phyloP scores from a whole-genome alignment of 768 basidiomycete species.

The Amanita thiersii region DNA sequence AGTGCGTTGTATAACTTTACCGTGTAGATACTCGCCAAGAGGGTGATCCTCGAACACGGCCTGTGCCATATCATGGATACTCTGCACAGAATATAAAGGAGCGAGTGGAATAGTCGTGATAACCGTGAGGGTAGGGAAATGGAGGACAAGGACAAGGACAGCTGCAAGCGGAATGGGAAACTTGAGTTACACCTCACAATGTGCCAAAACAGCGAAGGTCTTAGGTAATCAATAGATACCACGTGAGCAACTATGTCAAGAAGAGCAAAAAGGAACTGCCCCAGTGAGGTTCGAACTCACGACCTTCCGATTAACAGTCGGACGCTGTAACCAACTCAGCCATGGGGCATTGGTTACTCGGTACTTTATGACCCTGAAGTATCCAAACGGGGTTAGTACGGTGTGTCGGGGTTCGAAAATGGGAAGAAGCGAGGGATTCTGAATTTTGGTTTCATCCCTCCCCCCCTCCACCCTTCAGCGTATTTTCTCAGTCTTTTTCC shows the following conservation, averaged over 20 bases:
- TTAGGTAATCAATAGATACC: too few species aligned
- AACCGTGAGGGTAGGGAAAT: background rate
- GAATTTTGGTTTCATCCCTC: background rate
- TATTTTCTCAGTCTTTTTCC: background rate
- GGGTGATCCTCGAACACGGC: slow-evolving; percentile 73
- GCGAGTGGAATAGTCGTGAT: background rate
- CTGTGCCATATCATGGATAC: slow-evolving; percentile 53
- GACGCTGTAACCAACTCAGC: slow-evolving; percentile 75
- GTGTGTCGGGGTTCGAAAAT: too few species aligned
- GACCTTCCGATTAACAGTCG: slow-evolving; percentile 71
- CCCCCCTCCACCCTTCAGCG: background rate
- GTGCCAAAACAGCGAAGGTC: too few species aligned
- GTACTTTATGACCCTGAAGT: too few species aligned
- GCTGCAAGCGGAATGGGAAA: background rate
- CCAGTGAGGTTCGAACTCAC: slow-evolving; percentile 64
- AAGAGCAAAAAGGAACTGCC: slow-evolving; percentile 27
- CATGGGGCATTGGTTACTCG: slow-evolving; percentile 42
- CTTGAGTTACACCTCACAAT: too few species aligned
- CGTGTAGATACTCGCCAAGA: slow-evolving; percentile 63
- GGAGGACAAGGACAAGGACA: background rate
- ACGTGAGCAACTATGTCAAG: background rate
- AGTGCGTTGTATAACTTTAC: slow-evolving; percentile 23
- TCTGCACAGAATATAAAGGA: background rate
- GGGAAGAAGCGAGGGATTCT: too few species aligned
- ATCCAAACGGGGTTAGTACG: too few species aligned